These are phyloP conservation scores for Cadophora malorum DNA, from an alignment of 2,329 filamentous ascomycete species.

Conservation along the genomic window DNA sequence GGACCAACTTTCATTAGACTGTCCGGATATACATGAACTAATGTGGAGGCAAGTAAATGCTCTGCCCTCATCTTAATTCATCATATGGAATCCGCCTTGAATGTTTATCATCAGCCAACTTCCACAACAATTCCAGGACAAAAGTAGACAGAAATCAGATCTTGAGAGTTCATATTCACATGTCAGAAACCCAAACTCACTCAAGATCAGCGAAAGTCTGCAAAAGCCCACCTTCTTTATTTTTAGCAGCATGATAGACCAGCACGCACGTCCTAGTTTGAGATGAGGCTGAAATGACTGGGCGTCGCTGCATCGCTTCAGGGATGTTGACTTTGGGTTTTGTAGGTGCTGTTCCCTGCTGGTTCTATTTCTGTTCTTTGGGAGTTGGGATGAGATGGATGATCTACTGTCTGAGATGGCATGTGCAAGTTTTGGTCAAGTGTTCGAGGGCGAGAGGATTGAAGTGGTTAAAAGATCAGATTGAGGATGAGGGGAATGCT, in stretches of 20 bases:
- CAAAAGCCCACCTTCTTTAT: neutral
- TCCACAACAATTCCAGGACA: no score
- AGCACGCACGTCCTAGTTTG: neutral
- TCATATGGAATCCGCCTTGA: no score
- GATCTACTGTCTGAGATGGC: neutral
- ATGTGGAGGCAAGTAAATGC: no score
- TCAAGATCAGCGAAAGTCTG: neutral
- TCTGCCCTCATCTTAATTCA: no score
- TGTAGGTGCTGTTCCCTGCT: no score
- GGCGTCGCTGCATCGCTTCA: neutral
- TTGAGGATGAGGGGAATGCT: no score
- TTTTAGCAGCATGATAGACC: neutral
- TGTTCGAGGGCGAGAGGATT: no score
- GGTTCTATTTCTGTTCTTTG: neutral
- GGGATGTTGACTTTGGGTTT: neutral
- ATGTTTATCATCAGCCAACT: no score
- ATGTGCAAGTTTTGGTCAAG: no score
- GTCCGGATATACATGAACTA: no score
- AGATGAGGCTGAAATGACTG: slow-evolving; percentile 3
- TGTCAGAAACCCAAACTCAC: neutral
- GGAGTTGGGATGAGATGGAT: neutral
- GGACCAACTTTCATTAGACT: no score
- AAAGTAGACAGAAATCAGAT: neutral
- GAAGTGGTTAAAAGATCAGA: no score
- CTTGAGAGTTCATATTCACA: neutral